Conservation (phyloP, 2,329 filamentous ascomycete genomes). For the Alternaria incomplexa region DNA sequence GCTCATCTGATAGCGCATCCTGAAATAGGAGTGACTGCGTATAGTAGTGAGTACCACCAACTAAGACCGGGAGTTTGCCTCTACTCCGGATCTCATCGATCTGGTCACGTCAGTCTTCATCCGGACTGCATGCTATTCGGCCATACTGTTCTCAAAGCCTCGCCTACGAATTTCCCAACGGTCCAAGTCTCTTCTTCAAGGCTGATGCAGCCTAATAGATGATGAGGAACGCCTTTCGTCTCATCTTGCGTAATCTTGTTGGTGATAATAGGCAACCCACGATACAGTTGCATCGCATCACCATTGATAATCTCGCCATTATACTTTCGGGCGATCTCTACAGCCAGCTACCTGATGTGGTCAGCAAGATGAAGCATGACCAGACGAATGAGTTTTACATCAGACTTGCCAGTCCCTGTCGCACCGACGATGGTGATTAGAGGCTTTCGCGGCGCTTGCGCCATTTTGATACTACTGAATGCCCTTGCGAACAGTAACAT, state of each 20-base stretch:
- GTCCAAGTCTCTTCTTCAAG: conserved; percentile 82
- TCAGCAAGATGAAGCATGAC: conserved; percentile 36
- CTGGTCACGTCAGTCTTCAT: conserved; percentile 21
- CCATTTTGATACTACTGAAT: conserved; percentile 32
- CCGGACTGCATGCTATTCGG: accelerated
- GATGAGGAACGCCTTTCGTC: conserved; percentile 81
- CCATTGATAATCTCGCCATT: conserved; percentile 96
- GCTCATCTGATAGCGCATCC: conserved; percentile 65
- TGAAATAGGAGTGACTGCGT: conserved; percentile 86
- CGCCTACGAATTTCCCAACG: conserved; percentile 75
- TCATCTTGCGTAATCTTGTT: conserved; percentile 85
- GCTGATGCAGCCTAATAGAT: conserved; percentile 80
- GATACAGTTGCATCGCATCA: conserved; percentile 98
- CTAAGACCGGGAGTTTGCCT: conserved; percentile 84
- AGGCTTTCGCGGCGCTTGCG: conserved; percentile 52
- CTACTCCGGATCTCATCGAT: conserved; percentile 80
- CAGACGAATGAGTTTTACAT: conserved; percentile 61
- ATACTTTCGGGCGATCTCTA: conserved; percentile 81
- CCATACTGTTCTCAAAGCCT: conserved; percentile 64
- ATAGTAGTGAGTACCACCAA: conserved; percentile 96
- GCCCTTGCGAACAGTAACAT: conserved; percentile 33
- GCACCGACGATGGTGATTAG: conserved; percentile 85
- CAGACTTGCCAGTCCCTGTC: conserved; percentile 92
- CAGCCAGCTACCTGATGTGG: conserved; percentile 71
- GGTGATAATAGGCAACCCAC: conserved; percentile 89